Evolutionary conservation across 345 rosid genomes (phyloP), one percentile per base, ranked within the genome.

Genomic region (Gossypium australe): DNA sequence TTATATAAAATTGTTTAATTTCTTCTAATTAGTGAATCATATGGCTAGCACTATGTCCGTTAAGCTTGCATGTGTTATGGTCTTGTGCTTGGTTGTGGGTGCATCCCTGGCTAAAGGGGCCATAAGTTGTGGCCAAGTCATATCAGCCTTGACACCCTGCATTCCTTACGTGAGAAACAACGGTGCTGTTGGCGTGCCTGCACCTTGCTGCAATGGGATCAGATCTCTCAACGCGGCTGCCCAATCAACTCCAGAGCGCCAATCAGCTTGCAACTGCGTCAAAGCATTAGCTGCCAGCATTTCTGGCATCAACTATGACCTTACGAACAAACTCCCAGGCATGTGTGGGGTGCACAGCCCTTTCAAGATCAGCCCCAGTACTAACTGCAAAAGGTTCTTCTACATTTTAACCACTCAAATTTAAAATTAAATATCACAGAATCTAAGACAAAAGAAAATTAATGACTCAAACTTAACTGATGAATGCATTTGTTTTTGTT

Each of bases 171-270:
- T 90, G 47, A 29, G 53, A 7, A 5, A 0, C 7, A 78, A 80
- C 0, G 90, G 78, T 18, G 60, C 25, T 7, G 25, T 25, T 10
- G 0, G 16, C 10, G 64, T 87, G 0, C 1, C 34, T 7, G 11
- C 55, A 18, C 24, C 60, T 0, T 92, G 97, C 77, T 92, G 97
- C 83, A 67, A 0, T 0, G 93, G 87, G 5, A 53, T 92, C 38
- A 77, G 11, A 69, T 0, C 12, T 10, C 83, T 92, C 55, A 81
- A 73, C 67, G 2, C 0, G 6, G 74, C 80, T 2, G 92, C 94
- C 45, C 22, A 11, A 60, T 73, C 89, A 73, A 85, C 94, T 17
- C 51, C 81, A 0, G 91, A 86, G 78, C 95, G 91, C 71, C 89
- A 79, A 67, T 4, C 70, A 11, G 85, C 81, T 18, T 92, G 93